These are phyloP conservation scores for Bipolaris gigantea DNA, from an alignment of 2,329 filamentous ascomycete genomes.

Conservation along the genomic window DNA sequence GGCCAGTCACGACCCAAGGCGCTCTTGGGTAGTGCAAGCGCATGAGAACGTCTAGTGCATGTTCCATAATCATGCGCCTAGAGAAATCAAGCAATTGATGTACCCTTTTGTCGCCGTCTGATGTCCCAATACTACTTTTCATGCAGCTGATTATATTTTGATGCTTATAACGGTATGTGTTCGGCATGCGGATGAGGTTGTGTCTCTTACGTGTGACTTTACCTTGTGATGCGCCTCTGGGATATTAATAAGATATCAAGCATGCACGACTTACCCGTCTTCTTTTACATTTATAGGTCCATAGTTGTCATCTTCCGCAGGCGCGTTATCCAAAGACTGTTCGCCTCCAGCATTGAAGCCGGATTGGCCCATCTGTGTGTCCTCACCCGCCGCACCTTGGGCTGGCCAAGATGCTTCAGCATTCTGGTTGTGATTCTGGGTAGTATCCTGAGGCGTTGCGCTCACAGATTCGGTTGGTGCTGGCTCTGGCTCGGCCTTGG, in stretches of 20 bases:
- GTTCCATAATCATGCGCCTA: constrained; percentile 3
- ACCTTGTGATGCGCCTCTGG: constrained; percentile 32
- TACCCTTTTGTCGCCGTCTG: constrained; percentile 3
- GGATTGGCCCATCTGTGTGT: constrained; percentile 38
- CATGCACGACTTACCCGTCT: constrained; percentile 73
- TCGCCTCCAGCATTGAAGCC: constrained; percentile 35
- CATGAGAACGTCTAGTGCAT: constrained; percentile 1
- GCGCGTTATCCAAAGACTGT: constrained; percentile 36
- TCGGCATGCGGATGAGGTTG: not conserved
- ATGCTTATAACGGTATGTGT: constrained; percentile 2
- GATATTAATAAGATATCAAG: constrained; percentile 7
- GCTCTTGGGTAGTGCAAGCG: constrained; percentile 7
- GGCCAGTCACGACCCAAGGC: constrained; percentile 7
- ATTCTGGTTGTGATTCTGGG: constrained; percentile 19
- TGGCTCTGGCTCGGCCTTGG: constrained; percentile 26
- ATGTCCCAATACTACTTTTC: constrained; percentile 4
- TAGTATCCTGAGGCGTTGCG: constrained; percentile 21
- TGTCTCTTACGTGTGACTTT: constrained; percentile 6
- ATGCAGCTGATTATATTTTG: not conserved
- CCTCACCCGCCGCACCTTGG: constrained; percentile 23
- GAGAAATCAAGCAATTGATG: constrained; percentile 1
- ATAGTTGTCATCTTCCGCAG: constrained; percentile 48
- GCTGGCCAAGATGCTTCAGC: constrained; percentile 25
- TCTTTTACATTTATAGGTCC: constrained; percentile 75
- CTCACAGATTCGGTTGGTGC: constrained; percentile 21